Conservation (phyloP, 768 basidiomycete species). For the Calvatia gigantea region DNA sequence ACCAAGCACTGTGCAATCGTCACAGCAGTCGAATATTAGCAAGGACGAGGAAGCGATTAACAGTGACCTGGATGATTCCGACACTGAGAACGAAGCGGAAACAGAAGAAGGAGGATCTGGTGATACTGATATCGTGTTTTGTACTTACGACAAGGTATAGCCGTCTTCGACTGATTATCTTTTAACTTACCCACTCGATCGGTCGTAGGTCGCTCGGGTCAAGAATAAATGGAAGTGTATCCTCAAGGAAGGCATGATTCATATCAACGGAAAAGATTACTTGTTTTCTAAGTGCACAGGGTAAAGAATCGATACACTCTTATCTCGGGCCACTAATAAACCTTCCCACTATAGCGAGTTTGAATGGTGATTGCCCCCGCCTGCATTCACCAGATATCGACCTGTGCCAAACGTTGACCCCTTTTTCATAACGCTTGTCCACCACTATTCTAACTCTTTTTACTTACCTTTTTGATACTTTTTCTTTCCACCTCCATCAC, state of each 20-base stretch:
- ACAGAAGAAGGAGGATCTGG: constrained; percentile 71
- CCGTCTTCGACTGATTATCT: background rate
- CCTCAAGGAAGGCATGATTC: constrained; percentile 96
- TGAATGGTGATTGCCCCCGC: constrained; percentile 35
- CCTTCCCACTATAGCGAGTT: constrained; percentile 29
- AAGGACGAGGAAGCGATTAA: constrained; percentile 84
- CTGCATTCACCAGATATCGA: background rate
- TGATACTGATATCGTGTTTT: constrained; percentile 92
- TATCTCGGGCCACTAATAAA: constrained; percentile 4
- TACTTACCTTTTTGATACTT: background rate
- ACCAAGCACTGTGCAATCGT: constrained; percentile 34
- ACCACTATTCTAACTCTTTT: background rate
- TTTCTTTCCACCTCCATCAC: background rate
- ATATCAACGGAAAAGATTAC: constrained; percentile 96
- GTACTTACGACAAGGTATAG: constrained; percentile 93
- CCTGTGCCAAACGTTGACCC: background rate
- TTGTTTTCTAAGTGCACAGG: constrained; percentile 96
- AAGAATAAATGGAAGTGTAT: constrained; percentile 99
- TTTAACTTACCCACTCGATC: constrained; percentile 8
- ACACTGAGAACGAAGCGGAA: constrained; percentile 83
- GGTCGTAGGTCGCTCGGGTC: constrained; percentile 85
- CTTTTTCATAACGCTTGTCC: background rate
- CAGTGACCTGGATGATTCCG: constrained; percentile 94
- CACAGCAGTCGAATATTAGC: constrained; percentile 26
- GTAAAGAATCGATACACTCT: constrained; percentile 35